Base-by-base conservation (phyloP, 331 rosid genomes). In the Acacia pycnantha region DNA sequence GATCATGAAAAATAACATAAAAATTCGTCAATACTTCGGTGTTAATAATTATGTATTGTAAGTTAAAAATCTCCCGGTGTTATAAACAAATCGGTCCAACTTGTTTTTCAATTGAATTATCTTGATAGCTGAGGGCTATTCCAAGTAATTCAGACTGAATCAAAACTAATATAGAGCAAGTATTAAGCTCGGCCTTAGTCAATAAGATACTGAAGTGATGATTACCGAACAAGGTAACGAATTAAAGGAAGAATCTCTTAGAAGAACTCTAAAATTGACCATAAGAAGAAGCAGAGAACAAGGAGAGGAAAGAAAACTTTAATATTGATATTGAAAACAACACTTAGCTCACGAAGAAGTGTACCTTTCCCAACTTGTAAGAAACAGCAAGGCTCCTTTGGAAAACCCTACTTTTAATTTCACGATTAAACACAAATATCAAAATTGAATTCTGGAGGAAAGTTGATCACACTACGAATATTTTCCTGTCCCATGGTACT, bases 401-500 rank as follows among this genome's bases (percentile, higher is more conserved):
- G 10, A 48, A 19, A 82, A 80, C 81, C 70, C 77, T 77, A 84
- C 26, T 82, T 85, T 37, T 13, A 71, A n/a, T 74, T 71, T 66
- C 82, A 64, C 9, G 73, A 82, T 85, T 61, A 78, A 62, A 70
- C 41, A 75, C 73, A 84, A 47, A 48, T 33, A 13, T 51, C 70
- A 35, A 47, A 76, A 66, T 15, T 10, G 46, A 77, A 9, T 29
- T 24, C 46, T 44, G 61, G 47, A 6, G 18, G 16, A 67, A 70
- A 79, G 79, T 79, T 79, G 73, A 87, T 51, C 40, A 65, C 16
- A 13, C 26, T 71, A 56, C 13, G 70, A 48, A 75, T 59, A 64
- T 82, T 77, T 11, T 16, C 40, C 11, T 27, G 73, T 22, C 64
- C 12, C 88, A 82, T 85, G 85, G 73, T 21, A 48, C 53, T 48